Conservation (phyloP, 2,329 filamentous ascomycete species). For the Torrubiella hemipterigena region DNA sequence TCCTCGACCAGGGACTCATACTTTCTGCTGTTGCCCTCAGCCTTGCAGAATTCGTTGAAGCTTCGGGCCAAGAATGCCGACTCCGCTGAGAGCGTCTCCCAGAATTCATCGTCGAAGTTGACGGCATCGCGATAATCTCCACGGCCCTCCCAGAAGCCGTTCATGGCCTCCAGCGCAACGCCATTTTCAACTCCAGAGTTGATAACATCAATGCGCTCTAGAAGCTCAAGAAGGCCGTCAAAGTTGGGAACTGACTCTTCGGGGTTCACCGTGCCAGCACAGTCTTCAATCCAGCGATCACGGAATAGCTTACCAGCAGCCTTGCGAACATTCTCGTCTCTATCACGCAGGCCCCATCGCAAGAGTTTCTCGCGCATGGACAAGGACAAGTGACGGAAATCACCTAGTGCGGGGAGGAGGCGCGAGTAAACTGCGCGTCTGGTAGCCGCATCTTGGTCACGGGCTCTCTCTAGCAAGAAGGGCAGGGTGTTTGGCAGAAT, state of each 20-base stretch:
- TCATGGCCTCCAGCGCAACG: conserved; percentile 88
- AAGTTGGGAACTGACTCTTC: conserved; percentile 55
- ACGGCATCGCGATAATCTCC: conserved; percentile 69
- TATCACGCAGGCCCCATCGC: conserved; percentile 85
- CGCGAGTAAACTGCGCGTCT: conserved; percentile 78
- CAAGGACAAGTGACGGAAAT: conserved; percentile 87
- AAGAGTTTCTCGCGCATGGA: conserved; percentile 93
- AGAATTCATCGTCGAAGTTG: conserved; percentile 62
- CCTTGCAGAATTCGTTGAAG: conserved; percentile 86
- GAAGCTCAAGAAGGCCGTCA: conserved; percentile 75
- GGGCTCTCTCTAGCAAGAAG: conserved; percentile 78
- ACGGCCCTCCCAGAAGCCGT: conserved; percentile 87
- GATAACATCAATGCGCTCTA: conserved; percentile 88
- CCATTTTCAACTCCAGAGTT: conserved; percentile 84
- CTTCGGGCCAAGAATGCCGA: conserved; percentile 82
- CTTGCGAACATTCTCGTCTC: conserved; percentile 89
- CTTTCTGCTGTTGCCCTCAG: conserved; percentile 59
- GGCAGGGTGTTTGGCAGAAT: conserved; percentile 72
- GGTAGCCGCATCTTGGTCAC: conserved; percentile 78
- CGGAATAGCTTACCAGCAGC: conserved; percentile 82
- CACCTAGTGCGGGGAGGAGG: conserved; percentile 75
- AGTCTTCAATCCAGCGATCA: conserved; percentile 97
- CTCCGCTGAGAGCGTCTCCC: conserved; percentile 72
- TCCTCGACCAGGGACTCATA: conserved; percentile 72
- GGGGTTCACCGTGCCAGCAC: conserved; percentile 55